Evolutionary conservation across 2,329 filamentous ascomycete genomes (phyloP).

Genomic region (Talaromyces pinophilus): DNA sequence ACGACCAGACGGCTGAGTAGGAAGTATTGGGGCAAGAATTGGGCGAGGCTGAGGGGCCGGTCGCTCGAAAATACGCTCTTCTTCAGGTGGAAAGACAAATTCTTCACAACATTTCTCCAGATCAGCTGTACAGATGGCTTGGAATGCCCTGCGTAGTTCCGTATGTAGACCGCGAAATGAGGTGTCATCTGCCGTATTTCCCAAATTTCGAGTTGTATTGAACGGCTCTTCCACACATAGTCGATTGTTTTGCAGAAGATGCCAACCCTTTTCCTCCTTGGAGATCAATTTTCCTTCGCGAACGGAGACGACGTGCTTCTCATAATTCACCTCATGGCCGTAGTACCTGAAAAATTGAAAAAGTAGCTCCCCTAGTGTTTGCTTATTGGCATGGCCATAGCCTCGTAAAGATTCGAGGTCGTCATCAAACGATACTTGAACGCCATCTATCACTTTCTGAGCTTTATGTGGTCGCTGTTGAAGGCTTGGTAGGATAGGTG

Average conservation of each 20-base stretch:
- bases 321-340: constrained; percentile 88
- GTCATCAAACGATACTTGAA: constrained; percentile 79
- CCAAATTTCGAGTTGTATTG: constrained; percentile 83
- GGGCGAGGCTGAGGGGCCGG: constrained; percentile 59
- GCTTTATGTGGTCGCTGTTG: constrained; percentile 71
- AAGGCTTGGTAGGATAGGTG: constrained; percentile 80
- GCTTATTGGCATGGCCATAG: constrained; percentile 77
- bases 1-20: constrained; percentile 47
- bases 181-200: constrained; percentile 94
- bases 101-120: constrained; percentile 83
- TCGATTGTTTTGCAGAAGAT: constrained; percentile 74
- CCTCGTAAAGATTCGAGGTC: constrained; percentile 73
- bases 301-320: constrained; percentile 80
- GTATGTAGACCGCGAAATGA: constrained; percentile 89
- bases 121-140: constrained; percentile 74
- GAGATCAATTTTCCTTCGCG: constrained; percentile 75
- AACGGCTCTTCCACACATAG: constrained; percentile 97
- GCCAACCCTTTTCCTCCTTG: constrained; percentile 87
- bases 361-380: constrained; percentile 79
- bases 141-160: constrained; percentile 86
- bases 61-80: constrained; percentile 60
- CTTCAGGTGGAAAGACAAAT: constrained; percentile 84
- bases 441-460: constrained; percentile 62
- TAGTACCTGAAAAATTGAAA: constrained; percentile 97
- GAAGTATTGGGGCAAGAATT: constrained; percentile 47